Evolutionary conservation across 805 yeast species (phyloP), one percentile per base, ranked within the genome.

Genomic region (Metschnikowia henanensis): DNA sequence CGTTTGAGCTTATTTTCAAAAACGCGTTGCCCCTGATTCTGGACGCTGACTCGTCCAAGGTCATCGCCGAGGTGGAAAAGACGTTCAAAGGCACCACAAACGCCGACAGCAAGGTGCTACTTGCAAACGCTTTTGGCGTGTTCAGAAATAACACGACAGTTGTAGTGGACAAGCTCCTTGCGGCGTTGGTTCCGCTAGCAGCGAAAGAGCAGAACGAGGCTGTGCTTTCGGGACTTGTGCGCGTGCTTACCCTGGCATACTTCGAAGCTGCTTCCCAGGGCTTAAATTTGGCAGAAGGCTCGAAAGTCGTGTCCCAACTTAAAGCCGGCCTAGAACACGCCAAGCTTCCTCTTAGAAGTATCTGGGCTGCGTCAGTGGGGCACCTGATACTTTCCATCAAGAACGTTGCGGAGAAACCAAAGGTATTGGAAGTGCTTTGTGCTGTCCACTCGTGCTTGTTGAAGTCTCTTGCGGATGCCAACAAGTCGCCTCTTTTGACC

Each of bases 131-230:
- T 3, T 58, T 89, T 53, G n/a, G 41, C 69, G 13, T 66, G 71
- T 5, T 39, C 52, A 3, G 46, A 58, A 3, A 49, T 39, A 21
- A 13, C 16, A 16, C 31, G 49, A 61, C 43, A 2, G 49, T 57
- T 10, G 54, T 49, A 7, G 48, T 58, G 0, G 36, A 41, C 0
- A 68, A 64, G 26, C 62, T 84, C 4, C 60, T 77, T 2, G 56
- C 64, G 1, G 71, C 65, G 0, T 57, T 88, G 28, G 50, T 73
- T 1, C 72, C 84, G 2, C 64, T 81, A n/a, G 68, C 84, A 3
- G 41, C 77, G 0, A 90, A 87, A 53, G 98, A 92, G 55, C 78
- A 81, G 35, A 87, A 89, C 53, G 98, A 92, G 57, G 15, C 50
- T 1, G 79, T 87, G 0, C 68, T 90, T 30, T 46, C 66, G 3